Evolutionary conservation across 225 moss, liverwort and hornwort genomes (phyloP), one percentile per base, ranked within the genome.

Genomic region (Marchantia polymorpha): DNA sequence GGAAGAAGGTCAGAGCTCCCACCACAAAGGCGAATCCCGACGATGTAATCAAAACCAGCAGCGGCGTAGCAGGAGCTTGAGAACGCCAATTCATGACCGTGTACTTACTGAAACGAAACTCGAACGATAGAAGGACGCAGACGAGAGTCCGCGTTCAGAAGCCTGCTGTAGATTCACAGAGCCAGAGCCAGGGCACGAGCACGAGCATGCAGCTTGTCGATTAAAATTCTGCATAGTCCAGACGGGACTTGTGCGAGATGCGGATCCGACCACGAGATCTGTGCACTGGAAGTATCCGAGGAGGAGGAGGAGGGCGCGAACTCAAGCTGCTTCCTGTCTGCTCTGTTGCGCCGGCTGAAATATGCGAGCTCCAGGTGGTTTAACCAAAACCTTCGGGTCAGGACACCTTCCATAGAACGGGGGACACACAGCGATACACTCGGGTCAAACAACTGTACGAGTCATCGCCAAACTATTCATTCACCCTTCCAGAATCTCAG

Each of bases 61-160:
- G 58, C 56, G 81, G 52, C 31, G 84, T 79, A 53, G 71, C 72
- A 22, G 64, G 29, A 10, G 72, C 73, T 14, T 27, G 22, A 70
- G 73, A 64, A 22, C 79, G 83, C 84, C 81, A 84, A 55, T 69
- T 79, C 78, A 79, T 79, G 68, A 79, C 78, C 67, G 78, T 50
- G 46, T 23, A 64, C 23, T 64, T 26, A 0, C 27, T 7, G 27
- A 27, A 12, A 27, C 7, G 27, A 23, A 11, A 64, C 64, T 64
- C 22, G 64, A 64, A 12, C 5, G 58, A 58, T 58, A 17, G 58
- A 61, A 67, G 27, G 11, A 10, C 30, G 66, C 8, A 10, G 66
- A 29, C 25, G 26, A 31, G 29, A 67, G 22, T 0, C 15, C 16
- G 22, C 39, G 68, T 9, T 16, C 29, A 15, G 5, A 39, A n/a